These are phyloP conservation scores for Amanita polypyramis DNA, from an alignment of 768 basidiomycete genomes.

Conservation along the genomic window DNA sequence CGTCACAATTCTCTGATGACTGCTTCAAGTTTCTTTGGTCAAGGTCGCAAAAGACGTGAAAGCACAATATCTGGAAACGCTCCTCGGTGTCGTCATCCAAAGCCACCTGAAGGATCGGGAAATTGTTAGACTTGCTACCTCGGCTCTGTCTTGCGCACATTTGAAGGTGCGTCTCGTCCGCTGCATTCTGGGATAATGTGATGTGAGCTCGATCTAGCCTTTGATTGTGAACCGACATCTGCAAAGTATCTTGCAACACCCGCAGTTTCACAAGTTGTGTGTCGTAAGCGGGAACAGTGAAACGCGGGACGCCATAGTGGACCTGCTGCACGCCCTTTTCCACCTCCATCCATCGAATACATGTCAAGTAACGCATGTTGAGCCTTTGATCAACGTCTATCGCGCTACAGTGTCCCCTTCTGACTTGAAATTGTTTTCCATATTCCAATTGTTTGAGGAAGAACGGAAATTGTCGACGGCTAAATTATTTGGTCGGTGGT, in stretches of 20 bases:
- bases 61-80: slow-evolving; percentile 57
- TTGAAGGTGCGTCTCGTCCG: slow-evolving; percentile 1
- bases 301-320: slow-evolving; percentile 36
- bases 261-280: slow-evolving; percentile 44
- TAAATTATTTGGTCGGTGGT: slow-evolving; percentile 59
- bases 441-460: slow-evolving; percentile 71
- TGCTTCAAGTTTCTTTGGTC: slow-evolving; percentile 20
- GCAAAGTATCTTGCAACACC: slow-evolving; percentile 66
- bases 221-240: slow-evolving; percentile 63
- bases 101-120: slow-evolving; percentile 35
- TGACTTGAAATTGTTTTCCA: slow-evolving; percentile 59
- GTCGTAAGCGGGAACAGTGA: slow-evolving; percentile 14
- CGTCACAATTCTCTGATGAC: neutral
- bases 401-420: slow-evolving; percentile 54
- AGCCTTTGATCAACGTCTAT: slow-evolving; percentile 69
- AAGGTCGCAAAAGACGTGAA: slow-evolving; percentile 27
- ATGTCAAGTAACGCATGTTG: slow-evolving; percentile 76
- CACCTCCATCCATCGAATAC: slow-evolving; percentile 69
- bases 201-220: slow-evolving; percentile 32
- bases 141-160: slow-evolving; percentile 18
- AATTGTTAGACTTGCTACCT: slow-evolving; percentile 33
- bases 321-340: slow-evolving; percentile 60
- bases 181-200: neutral
- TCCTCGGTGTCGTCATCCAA: slow-evolving; percentile 55
- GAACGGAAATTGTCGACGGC: slow-evolving; percentile 58